Base-by-base conservation (phyloP, 1,139 yeast species). In the Yamadazyma buinensis region DNA sequence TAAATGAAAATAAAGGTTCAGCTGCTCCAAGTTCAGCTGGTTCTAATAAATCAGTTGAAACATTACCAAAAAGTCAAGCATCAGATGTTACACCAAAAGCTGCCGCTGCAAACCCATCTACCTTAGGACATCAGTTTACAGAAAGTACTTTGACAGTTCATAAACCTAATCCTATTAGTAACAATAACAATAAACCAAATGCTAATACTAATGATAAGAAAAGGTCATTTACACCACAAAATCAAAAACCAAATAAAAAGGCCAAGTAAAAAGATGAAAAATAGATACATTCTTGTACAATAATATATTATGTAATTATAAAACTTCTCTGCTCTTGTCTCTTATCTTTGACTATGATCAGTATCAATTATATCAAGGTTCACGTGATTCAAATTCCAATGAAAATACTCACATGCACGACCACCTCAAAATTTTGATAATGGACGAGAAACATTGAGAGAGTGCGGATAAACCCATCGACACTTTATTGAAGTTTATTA, bases 101-200 rank as follows among this genome's bases (percentile, higher is more conserved):
- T 14, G 23, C 12, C 6, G 35, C 28, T 23, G 11, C 19, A 14
- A 31, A 24, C 24, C 26, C 32, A 24, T 20, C 40, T 40, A 22
- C 45, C 48, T 34, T 40, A 31, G 61, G 59, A 2, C 54, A 46
- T 32, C 62, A 52, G 23, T 54, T 44, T 33, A 55, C 57, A 3
- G 67, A 62, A 35, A 50, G 58, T 22, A 59, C 67, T 1, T 51
- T 59, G 33, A 59, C 61, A 5, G 65, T 61, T 14, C 62, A 54
- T 35, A 54, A 57, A 22, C 67, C 40, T 2, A 37, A 37, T 12
- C 22, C 23, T 7, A 29, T 26, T 19, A 20, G 26, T 15, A 15
- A 13, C 13, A 28, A 34, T n/a, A 31, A 31, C 14, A 15, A 25
- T 11, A 5, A 9, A 5, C 28, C 28, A 12, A 19, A 33, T 5